These are phyloP conservation scores for Cinnamomum chago DNA, from an alignment of 164 flowering plant genomes.

Conservation along the genomic window DNA sequence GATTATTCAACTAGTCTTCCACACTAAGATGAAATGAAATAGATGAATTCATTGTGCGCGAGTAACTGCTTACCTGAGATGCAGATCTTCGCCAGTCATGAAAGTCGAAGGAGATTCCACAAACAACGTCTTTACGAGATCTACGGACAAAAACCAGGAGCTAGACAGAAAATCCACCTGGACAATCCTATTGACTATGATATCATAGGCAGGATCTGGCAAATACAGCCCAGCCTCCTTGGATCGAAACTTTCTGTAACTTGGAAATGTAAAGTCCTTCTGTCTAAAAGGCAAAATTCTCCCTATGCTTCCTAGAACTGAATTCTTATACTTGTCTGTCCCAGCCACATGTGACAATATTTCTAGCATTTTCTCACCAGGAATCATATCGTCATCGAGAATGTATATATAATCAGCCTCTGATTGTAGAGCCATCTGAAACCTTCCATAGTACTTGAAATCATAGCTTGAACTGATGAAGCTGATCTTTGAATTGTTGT, in stretches of 20 bases:
- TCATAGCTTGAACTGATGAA: constrained; percentile 93
- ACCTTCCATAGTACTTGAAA: constrained; percentile 95
- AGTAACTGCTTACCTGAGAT: constrained; percentile 59
- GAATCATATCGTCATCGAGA: constrained; percentile 96
- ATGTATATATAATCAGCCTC: constrained; percentile 86
- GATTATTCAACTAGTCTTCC: background rate
- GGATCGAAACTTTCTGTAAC: constrained; percentile 84
- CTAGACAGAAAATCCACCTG: constrained; percentile 97
- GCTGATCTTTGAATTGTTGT: constrained; percentile 77
- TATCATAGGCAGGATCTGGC: constrained; percentile 98
- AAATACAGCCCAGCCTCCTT: constrained; percentile 96
- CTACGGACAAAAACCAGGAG: constrained; percentile 95
- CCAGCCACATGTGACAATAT: constrained; percentile 91
- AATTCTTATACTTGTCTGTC: constrained; percentile 84
- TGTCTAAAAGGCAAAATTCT: constrained; percentile 89
- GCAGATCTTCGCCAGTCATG: constrained; percentile 94
- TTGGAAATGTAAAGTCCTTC: constrained; percentile 89
- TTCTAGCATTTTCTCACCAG: constrained; percentile 86
- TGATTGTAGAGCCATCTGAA: constrained; percentile 94
- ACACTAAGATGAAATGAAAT: background rate
- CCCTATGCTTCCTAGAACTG: constrained; percentile 93
- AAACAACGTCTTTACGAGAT: constrained; percentile 84
- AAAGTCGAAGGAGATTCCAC: constrained; percentile 89
- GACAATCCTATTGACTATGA: constrained; percentile 70
- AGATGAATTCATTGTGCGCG: background rate